Evolutionary conservation across 2,329 filamentous ascomycete genomes (phyloP).

Genomic region (Ophiostoma ulmi): DNA sequence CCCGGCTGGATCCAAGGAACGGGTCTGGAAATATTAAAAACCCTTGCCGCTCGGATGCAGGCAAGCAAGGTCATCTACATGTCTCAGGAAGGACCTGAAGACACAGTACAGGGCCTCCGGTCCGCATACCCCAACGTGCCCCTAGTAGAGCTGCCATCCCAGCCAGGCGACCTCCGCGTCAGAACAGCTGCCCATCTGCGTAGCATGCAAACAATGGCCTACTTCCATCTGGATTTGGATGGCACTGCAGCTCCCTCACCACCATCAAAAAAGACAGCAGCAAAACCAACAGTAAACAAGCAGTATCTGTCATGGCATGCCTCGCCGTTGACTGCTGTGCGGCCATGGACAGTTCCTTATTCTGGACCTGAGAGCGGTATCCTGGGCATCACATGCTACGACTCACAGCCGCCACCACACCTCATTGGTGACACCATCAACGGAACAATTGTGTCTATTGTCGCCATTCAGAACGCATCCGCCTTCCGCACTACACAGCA

Average conservation of each 20-base stretch:
- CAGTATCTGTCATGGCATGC: slow-evolving; percentile 43
- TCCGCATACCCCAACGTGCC: slow-evolving; percentile 39
- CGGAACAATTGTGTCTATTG: slow-evolving; percentile 63
- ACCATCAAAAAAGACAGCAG: neutral
- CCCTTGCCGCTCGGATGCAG: slow-evolving; percentile 49
- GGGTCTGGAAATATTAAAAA: slow-evolving; percentile 59
- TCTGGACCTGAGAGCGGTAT: slow-evolving; percentile 48
- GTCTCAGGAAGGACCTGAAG: slow-evolving; percentile 56
- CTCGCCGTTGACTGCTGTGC: slow-evolving; percentile 50
- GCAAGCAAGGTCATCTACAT: slow-evolving; percentile 64
- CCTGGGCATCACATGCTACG: slow-evolving; percentile 62
- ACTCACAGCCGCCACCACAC: slow-evolving; percentile 55
- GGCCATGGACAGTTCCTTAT: slow-evolving; percentile 61
- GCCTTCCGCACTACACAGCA: slow-evolving; percentile 39
- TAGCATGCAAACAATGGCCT: slow-evolving; percentile 73
- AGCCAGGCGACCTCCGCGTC: slow-evolving; percentile 49
- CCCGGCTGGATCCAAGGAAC: slow-evolving; percentile 69
- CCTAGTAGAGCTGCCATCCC: slow-evolving; percentile 54
- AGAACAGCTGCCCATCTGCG: slow-evolving; percentile 62
- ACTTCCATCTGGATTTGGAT: slow-evolving; percentile 55
- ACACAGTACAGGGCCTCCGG: slow-evolving; percentile 51
- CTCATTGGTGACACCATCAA: slow-evolving; percentile 62
- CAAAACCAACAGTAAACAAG: neutral
- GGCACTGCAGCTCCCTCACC: neutral
- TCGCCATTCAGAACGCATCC: slow-evolving; percentile 51